Evolutionary conservation across 2,329 filamentous ascomycete species (phyloP).

Genomic region (Stagonosporopsis chrysanthemi): DNA sequence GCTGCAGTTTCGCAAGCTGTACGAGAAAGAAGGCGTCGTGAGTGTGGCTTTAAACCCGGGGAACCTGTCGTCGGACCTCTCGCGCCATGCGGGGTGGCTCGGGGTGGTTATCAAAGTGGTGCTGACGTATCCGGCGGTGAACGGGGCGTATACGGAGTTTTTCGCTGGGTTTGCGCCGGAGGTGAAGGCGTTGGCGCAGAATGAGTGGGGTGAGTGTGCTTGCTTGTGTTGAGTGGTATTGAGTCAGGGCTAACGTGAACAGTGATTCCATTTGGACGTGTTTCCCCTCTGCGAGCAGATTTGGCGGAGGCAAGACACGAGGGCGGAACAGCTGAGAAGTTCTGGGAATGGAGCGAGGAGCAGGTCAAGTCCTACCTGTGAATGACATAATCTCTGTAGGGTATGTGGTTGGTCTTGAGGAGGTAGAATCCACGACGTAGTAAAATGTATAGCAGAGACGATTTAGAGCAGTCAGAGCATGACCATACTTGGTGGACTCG

Average conservation of each 20-base stretch:
- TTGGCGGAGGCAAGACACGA: slow-evolving; percentile 33
- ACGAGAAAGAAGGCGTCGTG: slow-evolving; percentile 25
- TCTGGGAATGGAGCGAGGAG: slow-evolving; percentile 58
- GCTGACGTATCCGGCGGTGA: slow-evolving; percentile 24
- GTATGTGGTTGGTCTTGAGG: no score
- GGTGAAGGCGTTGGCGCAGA: slow-evolving; percentile 32
- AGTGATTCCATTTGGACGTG: slow-evolving; percentile 59
- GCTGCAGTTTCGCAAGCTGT: slow-evolving; percentile 26
- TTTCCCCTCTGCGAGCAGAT: slow-evolving; percentile 24
- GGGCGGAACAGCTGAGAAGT: slow-evolving; percentile 47
- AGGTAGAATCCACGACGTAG: no score
- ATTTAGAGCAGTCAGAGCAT: no score
- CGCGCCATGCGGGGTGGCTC: slow-evolving; percentile 39
- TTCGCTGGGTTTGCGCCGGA: slow-evolving; percentile 33
- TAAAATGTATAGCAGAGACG: no score
- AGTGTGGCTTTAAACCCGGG: slow-evolving; percentile 52
- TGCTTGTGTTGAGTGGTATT: neutral
- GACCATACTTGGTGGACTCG: no score
- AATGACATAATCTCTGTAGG: neutral
- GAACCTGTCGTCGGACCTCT: slow-evolving; percentile 39
- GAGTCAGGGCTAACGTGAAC: neutral
- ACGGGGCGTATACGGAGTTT: slow-evolving; percentile 38
- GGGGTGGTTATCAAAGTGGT: neutral
- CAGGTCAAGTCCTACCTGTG: slow-evolving; percentile 29
- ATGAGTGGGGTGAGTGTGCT: slow-evolving; percentile 34